These are phyloP conservation scores for Mucor lusitanicus DNA, from an alignment of 371 early-diverging fungal species.

Conservation along the genomic window DNA sequence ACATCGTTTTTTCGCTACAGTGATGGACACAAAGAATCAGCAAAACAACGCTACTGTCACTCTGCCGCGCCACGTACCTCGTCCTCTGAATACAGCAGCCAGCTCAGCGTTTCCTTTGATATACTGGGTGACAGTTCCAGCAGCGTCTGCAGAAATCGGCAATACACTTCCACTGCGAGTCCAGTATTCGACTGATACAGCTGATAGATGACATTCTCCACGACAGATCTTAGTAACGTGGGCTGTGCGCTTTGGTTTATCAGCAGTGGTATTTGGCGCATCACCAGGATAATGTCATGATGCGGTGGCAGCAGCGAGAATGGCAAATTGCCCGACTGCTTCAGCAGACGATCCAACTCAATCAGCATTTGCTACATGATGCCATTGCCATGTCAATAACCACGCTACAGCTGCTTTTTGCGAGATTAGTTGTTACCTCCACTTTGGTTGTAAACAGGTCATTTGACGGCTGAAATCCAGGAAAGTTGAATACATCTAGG, in stretches of 20 bases:
- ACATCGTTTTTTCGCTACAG: conserved; percentile 77
- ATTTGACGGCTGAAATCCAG: background rate
- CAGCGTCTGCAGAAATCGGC: conserved; percentile 76
- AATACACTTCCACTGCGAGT: conserved; percentile 81
- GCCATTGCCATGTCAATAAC: background rate
- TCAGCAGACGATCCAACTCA: conserved; percentile 80
- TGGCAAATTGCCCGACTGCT: conserved; percentile 55
- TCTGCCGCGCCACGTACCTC: conserved; percentile 48
- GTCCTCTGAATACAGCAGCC: conserved; percentile 91
- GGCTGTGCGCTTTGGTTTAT: conserved; percentile 63
- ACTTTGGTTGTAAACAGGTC: conserved; percentile 25
- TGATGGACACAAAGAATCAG: background rate
- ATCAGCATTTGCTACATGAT: conserved; percentile 54
- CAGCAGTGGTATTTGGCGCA: conserved; percentile 72
- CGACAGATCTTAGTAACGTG: conserved; percentile 69
- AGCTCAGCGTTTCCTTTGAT: conserved; percentile 79
- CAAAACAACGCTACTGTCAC: background rate
- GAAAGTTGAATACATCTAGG: conserved; percentile 18
- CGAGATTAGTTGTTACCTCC: conserved; percentile 4
- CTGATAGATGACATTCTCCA: conserved; percentile 82
- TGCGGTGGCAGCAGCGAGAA: conserved; percentile 74
- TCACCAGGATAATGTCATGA: conserved; percentile 76
- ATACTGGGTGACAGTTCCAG: conserved; percentile 78
- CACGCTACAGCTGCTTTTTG: too few species aligned
- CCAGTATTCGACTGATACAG: conserved; percentile 76